Base-by-base conservation (phyloP, 2,329 filamentous ascomycete genomes). In the Fusarium xylarioides region DNA sequence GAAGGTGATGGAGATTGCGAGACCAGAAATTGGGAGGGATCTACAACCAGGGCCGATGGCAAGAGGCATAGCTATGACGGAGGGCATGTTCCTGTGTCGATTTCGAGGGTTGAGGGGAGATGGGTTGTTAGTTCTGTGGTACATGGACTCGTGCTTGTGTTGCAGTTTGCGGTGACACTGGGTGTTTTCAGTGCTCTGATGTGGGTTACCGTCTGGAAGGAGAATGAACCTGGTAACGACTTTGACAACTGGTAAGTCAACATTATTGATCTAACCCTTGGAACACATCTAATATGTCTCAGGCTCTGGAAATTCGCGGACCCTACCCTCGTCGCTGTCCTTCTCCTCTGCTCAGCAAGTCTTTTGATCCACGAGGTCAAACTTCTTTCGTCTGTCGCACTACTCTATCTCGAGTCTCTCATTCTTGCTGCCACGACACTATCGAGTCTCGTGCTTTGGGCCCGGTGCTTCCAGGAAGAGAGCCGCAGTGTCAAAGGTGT, bases 291-390 rank as follows among this genome's bases (percentile, higher is more conserved):
- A 43, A 75, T 12, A 4, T 7, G 1, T 16, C 10, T 8, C 21
- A 81, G 80, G 74, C 66, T 81, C 12, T 80, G 78, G 77, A 74
- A 64, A 11, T 66, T 76, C 4, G 71, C 73, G 4, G 69, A 76
- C 14, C 72, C 77, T 1, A 47, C 64, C 4, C 70, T 80, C 8
- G 59, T 67, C 3, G 30, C 58, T 12, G 59, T 76, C 1, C 54
- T 77, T 11, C 44, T 81, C 26, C 35, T 79, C 34, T 79, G 75
- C 43, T 71, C 75, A 12, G 57, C 37, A 5, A 72, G 75, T 15
- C 61, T 81, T 3, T 32, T 79, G 30, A 42, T 69, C 15, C 76
- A 80, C 62, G 80, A 81, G 59, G 59, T 70, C 26, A 71, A 66
- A 5, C 49, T 74, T 3, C 72, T 82, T 8, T 80, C 79, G 2